Evolutionary conservation across 169 alveolate genomes (phyloP), one percentile per base, ranked within the genome.

Genomic region (Eimeria mitis): DNA sequence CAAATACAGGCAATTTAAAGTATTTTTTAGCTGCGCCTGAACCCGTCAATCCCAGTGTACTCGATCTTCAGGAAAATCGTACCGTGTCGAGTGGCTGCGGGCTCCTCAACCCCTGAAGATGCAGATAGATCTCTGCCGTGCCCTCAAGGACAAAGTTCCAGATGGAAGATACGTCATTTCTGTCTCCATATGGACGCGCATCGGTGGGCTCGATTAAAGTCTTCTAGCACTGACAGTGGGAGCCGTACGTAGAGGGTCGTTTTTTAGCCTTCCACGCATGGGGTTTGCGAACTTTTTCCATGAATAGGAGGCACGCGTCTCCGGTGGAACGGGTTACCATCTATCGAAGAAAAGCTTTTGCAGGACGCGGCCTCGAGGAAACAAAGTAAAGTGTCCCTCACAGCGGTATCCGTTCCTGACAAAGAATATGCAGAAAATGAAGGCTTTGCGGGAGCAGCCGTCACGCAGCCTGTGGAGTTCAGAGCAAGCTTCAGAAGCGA

Each of bases 121-220:
- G 19, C 97, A 94, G n/a, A 75, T 97, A 8, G 97, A 97, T 28
- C 78, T 95, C 65, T 83, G 97, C 49, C 95, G 97, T 47, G 97
- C 97, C 61, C 95, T 97, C 70, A 97, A 97, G 76, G 98, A 97
- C 95, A 97, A 97, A 78, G 96, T 97, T 7, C 97, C 97, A 19
- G 91, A 94, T 59, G 98, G 98, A 5, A 91, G 91, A 83, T 97
- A 94, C 76, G 97, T 97, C 23, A 81, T 97, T 28, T 47, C 97
- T 42, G 96, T 94, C 63, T 94, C 97, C 3, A 91, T 97, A 9
- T 75, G 97, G 94, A 97, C 97, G 63, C 84, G 96, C 54, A 88
- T 92, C 28, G 96, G 96, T 92, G 63, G 81, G 92, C 34, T 34
- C 8, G 37, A 28, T 34, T 9, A 23, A 78, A 34, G 85, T 31